A percentile compares a stretch with the other conserved stretches of the same genome.
phyloP scores from a whole-genome alignment of 164 flowering plant species.

The Cinnamomum micranthum region DNA sequence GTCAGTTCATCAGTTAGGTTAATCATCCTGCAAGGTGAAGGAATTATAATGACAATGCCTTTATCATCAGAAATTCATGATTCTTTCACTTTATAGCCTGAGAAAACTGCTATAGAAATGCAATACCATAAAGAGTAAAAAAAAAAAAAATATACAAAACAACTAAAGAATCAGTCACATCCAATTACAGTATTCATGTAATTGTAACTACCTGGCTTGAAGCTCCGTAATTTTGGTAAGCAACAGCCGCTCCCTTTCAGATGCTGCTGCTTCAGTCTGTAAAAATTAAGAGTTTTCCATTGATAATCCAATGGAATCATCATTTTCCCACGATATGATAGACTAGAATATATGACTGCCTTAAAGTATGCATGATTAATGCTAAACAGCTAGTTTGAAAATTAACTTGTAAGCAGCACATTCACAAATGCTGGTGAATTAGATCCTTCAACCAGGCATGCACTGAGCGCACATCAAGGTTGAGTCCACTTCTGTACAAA shows the following conservation, averaged over 20 bases:
- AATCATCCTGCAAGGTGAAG: conserved; percentile 50
- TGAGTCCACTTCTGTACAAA: background rate
- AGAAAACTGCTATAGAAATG: background rate
- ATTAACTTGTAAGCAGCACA: background rate
- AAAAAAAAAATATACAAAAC: background rate
- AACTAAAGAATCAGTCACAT: background rate
- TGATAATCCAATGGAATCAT: background rate
- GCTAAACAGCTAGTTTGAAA: background rate
- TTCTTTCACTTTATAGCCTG: background rate
- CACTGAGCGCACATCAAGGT: background rate
- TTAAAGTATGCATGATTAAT: background rate
- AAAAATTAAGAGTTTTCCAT: conserved; percentile 6
- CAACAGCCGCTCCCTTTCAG: conserved; percentile 72
- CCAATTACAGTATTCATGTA: background rate
- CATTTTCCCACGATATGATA: background rate
- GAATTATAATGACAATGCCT: background rate
- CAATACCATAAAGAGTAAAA: background rate
- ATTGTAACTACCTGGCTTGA: conserved; percentile 49
- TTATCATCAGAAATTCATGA: background rate
- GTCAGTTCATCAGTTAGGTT: conserved; percentile 66
- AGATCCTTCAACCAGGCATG: background rate
- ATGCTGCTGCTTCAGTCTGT: conserved; percentile 55
- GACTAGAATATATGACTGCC: background rate
- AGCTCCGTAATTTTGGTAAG: conserved; percentile 58
- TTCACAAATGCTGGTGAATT: background rate